Evolutionary conservation across 176 grass and related monocot genomes (phyloP), one percentile per base, ranked within the genome.

Genomic region (Metroxylon sagu): DNA sequence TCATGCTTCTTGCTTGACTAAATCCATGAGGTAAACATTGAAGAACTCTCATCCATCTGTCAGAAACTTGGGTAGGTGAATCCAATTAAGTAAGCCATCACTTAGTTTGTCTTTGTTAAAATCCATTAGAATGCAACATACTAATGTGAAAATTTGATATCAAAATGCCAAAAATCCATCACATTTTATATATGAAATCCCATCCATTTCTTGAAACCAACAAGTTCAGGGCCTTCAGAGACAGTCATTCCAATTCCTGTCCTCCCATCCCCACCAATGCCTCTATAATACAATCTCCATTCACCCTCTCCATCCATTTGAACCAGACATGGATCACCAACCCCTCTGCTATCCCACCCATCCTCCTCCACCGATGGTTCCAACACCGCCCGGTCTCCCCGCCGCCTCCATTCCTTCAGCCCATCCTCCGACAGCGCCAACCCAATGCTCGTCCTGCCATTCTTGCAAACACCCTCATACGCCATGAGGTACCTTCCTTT

Each of bases 281-380:
- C 92, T 53, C 64, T 73, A 59, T 85, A 97, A 76, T 85, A 85
- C 28, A 97, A 56, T 53, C 87, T 85, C 81, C n/a, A n/a, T n/a
- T n/a, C n/a, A n/a, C n/a, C n/a, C n/a, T 53, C 87, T 85, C 81
- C 77, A 66, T 76, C 83, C 75, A 91, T 72, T 56, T 88, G 86
- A 19, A 97, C 63, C 49, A 97, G 69, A 70, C 62, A 88, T 1
- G 92, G 92, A 12, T 77, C 77, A 39, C 74, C 75, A 18, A 91
- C 75, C 39, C 76, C 83, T 54, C 19, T 19, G 10, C 6, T 63
- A 65, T 97, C 87, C 93, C 93, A 97, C 31, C 64, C 93, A 2
- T 73, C 72, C 15, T 76, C 81, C 51, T 85, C 70, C 6, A 68
- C 64, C 1, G 72, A 82, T 1, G 80, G 70, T 28, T 18, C 14